phyloP scores from a whole-genome alignment of 2,329 filamentous ascomycete species.

The Diaporthe batatas region DNA sequence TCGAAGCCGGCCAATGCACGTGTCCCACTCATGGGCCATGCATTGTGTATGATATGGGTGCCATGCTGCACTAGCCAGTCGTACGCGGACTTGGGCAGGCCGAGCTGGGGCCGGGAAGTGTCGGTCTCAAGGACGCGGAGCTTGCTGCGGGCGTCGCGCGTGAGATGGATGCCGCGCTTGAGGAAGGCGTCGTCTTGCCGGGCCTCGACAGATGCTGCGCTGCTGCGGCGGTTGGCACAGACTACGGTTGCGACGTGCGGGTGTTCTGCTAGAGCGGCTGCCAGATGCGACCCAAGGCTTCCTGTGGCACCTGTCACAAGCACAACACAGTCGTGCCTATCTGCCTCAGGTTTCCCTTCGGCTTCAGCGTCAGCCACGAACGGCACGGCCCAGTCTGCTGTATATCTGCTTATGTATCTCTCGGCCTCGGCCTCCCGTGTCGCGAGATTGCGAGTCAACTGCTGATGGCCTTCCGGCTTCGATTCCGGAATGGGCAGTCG shows the following conservation, averaged over 20 bases:
- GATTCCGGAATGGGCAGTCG: too few species aligned
- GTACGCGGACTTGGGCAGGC: conserved; percentile 57
- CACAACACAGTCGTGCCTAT: too few species aligned
- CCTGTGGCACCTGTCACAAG: too few species aligned
- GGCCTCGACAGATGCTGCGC: conserved; percentile 49
- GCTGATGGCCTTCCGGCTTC: too few species aligned
- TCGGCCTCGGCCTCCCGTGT: too few species aligned
- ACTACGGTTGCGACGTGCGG: conserved; percentile 50
- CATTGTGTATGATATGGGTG: conserved; percentile 49
- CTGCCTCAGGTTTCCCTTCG: too few species aligned
- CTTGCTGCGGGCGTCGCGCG: conserved; percentile 49
- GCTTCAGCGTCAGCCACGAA: too few species aligned
- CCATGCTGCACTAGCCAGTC: conserved; percentile 47
- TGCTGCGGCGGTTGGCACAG: conserved; percentile 60
- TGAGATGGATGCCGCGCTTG: conserved; percentile 33
- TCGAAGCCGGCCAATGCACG: conserved; percentile 56
- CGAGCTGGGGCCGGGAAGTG: conserved; percentile 56
- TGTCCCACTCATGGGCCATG: conserved; percentile 63
- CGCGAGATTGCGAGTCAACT: too few species aligned
- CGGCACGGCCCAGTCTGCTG: too few species aligned
- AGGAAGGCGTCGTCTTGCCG: conserved; percentile 52
- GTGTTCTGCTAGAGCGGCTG: too few species aligned
- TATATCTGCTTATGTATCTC: too few species aligned
- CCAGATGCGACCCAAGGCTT: too few species aligned
- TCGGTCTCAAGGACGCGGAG: conserved; percentile 57